Evolutionary conservation across 805 yeast species (phyloP), one percentile per base, ranked within the genome.

Genomic region (Candida nitratophila): DNA sequence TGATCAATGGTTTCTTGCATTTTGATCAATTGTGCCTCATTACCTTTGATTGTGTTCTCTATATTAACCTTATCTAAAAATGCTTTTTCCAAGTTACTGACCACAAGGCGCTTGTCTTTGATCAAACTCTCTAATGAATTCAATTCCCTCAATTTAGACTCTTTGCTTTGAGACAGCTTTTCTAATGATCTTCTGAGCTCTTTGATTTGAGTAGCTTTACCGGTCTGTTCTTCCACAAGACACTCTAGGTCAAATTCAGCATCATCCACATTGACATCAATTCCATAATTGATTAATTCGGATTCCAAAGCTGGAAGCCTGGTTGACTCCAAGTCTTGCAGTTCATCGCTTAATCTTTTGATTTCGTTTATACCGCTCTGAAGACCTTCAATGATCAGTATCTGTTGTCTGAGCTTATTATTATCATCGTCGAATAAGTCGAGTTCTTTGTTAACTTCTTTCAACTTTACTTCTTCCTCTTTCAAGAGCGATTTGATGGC

Each of bases 21-120:
- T 24, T 49, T 37, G 26, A 10, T 34, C 36, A 43, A 45, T 47
- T 48, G 60, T 37, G 55, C 51, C 12, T 69, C 54, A 35, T 61
- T 56, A 16, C 68, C 76, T 2, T 53, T 52, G 7, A 78, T 63
- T 3, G 68, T 53, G 21, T 54, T 64, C 43, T 64, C 61, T 43
- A 75, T 53, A 43, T 65, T 69, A 19, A 63, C 63, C 31, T 71
- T 65, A 45, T 79, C 83, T 39, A 70, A 56, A 27, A 77, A 62
- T 5, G 77, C 62, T 39, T 65, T 68, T 52, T 81, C 85, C 44
- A 78, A 56, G 37, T 73, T 70, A 50, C 77, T 75, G 22, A 85
- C 73, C 3, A 56, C 52, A 37, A 83, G 57, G 51, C 69, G 68
- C 43, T 72, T 69, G 50, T 81, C 86, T 46, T 79, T 78, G 14